Conservation (phyloP, 495 filamentous ascomycete genomes). For the Barbatosphaeria neglecta region DNA sequence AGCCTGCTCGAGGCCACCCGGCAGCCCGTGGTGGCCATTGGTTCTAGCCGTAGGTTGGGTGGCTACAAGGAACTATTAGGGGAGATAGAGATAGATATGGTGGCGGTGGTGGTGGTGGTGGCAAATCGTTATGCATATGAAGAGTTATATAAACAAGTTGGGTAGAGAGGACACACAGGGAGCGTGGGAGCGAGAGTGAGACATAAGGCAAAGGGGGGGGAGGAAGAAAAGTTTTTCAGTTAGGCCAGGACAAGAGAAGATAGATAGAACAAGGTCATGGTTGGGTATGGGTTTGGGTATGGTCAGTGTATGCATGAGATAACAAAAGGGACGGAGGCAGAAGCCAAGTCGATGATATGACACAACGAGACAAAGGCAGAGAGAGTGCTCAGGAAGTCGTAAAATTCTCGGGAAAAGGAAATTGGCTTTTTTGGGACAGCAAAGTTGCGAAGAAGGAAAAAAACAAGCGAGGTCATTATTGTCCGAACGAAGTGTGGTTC, state of each 20-base stretch:
- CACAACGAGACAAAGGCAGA: too few relatives aligned
- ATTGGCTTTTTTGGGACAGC: too few relatives aligned
- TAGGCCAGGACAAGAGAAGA: neutral
- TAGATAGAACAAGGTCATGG: neutral
- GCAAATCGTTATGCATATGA: neutral
- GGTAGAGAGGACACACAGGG: neutral
- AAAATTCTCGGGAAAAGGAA: too few relatives aligned
- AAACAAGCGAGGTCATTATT: constrained; percentile 8
- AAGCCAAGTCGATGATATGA: neutral
- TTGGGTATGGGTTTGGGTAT: too few relatives aligned
- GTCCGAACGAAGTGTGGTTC: constrained; percentile 24
- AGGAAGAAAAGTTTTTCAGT: too few relatives aligned
- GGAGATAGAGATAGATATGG: neutral
- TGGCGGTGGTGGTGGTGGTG: neutral
- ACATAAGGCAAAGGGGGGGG: neutral
- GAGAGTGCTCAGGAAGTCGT: too few relatives aligned
- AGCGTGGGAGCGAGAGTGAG: too few relatives aligned
- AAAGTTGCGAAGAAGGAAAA: neutral
- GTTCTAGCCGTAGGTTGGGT: too few relatives aligned
- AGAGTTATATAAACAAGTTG: neutral
- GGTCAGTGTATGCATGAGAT: too few relatives aligned
- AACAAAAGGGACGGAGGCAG: too few relatives aligned
- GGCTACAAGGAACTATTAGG: neutral
- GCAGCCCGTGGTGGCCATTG: too few relatives aligned
- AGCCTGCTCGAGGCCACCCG: too few relatives aligned